A percentile compares a stretch with the other conserved stretches of the same genome.
These are phyloP conservation scores for Fusarium sp. DNA, from an alignment of 2,329 filamentous ascomycete genomes.

Conservation along the genomic window DNA sequence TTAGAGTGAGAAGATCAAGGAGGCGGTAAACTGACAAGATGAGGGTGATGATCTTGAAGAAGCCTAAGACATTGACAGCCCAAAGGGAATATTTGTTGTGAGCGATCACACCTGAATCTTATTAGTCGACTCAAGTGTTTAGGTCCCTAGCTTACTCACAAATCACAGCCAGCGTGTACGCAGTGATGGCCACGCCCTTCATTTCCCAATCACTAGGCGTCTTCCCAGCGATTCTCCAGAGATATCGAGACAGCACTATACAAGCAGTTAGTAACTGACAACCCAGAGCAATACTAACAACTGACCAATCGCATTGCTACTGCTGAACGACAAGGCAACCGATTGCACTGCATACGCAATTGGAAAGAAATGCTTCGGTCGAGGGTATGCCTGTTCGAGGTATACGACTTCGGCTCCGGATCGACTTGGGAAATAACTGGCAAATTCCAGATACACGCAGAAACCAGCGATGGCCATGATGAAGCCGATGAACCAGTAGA, in stretches of 20 bases:
- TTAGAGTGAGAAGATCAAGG: background rate
- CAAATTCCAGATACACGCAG: slow-evolving; percentile 69
- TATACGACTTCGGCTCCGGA: slow-evolving; percentile 74
- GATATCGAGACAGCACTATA: slow-evolving; percentile 67
- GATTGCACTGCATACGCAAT: slow-evolving; percentile 71
- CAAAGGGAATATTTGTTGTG: slow-evolving; percentile 67
- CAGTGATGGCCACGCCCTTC: slow-evolving; percentile 72
- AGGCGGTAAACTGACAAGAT: slow-evolving; percentile 60
- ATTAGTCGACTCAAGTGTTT: background rate
- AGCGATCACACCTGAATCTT: slow-evolving; percentile 56
- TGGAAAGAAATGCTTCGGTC: slow-evolving; percentile 71
- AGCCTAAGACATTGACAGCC: slow-evolving; percentile 64
- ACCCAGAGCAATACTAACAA: rapidly evolving
- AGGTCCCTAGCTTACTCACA: background rate
- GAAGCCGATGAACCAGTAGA: slow-evolving; percentile 73
- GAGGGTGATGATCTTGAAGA: slow-evolving; percentile 68
- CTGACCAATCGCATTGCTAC: slow-evolving; percentile 66
- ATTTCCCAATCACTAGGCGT: slow-evolving; percentile 66
- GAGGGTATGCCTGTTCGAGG: slow-evolving; percentile 72
- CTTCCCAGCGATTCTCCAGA: slow-evolving; percentile 65
- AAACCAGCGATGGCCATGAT: slow-evolving; percentile 65
- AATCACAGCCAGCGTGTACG: slow-evolving; percentile 63
- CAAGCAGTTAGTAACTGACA: rapidly evolving
- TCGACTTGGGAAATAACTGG: slow-evolving; percentile 72
- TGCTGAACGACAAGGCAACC: slow-evolving; percentile 71